Percentiles rank a stretch among this genome's conserved stretches.
Evolutionary conservation across 768 basidiomycete genomes (phyloP).

Genomic region (Suillus subaureus): DNA sequence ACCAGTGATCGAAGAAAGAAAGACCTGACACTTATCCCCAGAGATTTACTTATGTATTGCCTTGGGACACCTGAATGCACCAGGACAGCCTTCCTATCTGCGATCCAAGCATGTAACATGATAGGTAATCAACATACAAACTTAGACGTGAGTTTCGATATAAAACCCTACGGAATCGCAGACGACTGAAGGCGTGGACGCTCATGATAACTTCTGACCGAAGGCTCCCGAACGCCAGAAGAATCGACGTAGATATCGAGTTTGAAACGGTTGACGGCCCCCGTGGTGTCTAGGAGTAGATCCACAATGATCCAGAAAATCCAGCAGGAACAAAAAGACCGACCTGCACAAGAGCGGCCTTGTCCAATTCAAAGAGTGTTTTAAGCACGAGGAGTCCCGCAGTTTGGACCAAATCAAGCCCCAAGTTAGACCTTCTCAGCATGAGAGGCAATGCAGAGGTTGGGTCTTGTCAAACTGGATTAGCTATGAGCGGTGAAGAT

Average conservation of each 20-base stretch:
- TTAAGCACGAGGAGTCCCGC: conserved; percentile 30
- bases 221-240: not conserved
- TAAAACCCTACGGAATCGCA: not conserved
- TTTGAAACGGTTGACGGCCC: not conserved
- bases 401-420: conserved; percentile 92
- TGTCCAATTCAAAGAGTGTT: not conserved
- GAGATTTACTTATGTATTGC: too few relatives aligned
- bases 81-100: too few relatives aligned
- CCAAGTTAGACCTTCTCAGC: conserved; percentile 95
- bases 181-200: not conserved
- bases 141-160: not conserved
- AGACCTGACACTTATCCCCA: not conserved
- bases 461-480: conserved; percentile 39
- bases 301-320: not conserved
- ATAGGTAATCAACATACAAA: not conserved
- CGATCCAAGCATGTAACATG: too few relatives aligned
- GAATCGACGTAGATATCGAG: not conserved
- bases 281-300: not conserved
- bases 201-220: not conserved
- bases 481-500: not conserved
- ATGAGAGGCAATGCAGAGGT: conserved; percentile 87
- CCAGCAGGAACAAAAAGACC: not conserved
- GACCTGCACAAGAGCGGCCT: not conserved
- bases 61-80: too few relatives aligned
- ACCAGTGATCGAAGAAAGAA: not conserved